Evolutionary conservation across 495 filamentous ascomycete species (phyloP), one percentile per base, ranked within the genome.

Genomic region (Podospora comata): DNA sequence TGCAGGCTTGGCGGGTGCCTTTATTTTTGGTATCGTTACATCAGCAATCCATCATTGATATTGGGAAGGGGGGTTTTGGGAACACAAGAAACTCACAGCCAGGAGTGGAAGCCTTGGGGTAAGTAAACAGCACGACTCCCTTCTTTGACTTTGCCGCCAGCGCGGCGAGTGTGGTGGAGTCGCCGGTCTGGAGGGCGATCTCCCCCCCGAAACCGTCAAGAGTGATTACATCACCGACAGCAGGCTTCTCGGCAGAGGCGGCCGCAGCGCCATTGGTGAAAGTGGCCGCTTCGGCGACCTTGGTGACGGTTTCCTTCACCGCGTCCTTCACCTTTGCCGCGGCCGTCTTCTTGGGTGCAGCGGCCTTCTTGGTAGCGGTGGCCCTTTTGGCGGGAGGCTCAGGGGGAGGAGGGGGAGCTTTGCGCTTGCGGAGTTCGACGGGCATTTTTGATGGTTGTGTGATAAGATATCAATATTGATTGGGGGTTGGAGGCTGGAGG

Each of bases 81-180:
- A 23, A 23, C 20, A 23, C 20, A 23, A 23, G 20, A 23, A 65
- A 86, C 92, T 86, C 89, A 97, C 95, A 99, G 66, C 96, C 95
- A 30, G 91, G 91, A 30, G 95, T 99, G 13, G 91, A 94, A 67
- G 95, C 95, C 82, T 91, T 96, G 34, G 95, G 95, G 76, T 97
- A 99, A 44, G 93, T 97, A 77, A 99, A 98, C 34, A 99, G 78
- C 18, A 96, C 91, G 26, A 98, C 91, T 23, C 95, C 94, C 62
- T 84, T 83, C 79, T 92, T 89, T 82, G 93, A 94, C 70, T 89
- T 85, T 56, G 92, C 90, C 18, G 97, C 87, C 27, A 99, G 85
- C 65, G 83, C 82, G 79, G 90, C 86, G 63, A 99, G 81, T 1
- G 86, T 93, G 15, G 89, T 92, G 77, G 88, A 92, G 53, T 77